Evolutionary conservation across 1,284 basidiomycete species (phyloP), one percentile per base, ranked within the genome.

Genomic region (Microbotryum scabiosae): DNA sequence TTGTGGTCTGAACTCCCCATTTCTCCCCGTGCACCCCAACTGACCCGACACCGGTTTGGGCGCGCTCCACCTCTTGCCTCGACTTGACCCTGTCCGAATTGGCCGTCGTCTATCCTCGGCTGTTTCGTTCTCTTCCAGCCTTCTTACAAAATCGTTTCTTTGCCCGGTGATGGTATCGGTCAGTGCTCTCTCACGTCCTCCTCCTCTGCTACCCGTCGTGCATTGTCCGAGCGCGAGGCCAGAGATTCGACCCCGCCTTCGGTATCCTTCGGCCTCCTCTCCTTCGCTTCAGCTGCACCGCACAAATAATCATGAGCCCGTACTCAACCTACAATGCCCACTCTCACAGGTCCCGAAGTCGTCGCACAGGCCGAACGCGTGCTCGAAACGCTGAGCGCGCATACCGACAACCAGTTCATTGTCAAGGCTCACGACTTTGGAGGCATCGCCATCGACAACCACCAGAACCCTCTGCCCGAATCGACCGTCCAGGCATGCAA

Each of bases 141-240:
- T 12, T 36, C 63, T 12, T 93, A 86, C 78, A 87, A 86, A 69
- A 83, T 98, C 74, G 86, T 86, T 55, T 83, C 94, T 51, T 85
- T 99, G 46, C 86, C 88, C 51, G 96, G 96, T 62, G 96, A 99
- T 78, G 96, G 96, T 67, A 98, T 99, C 72, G 94, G 90, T 90
- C 73, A 57, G 80, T 74, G 32, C 16, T 12, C 12, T 49, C 41
- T 50, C 10, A 30, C 9, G 5, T 10, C 1, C 21, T 28, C 36
- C 2, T 5, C 20, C 7, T 5, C 47, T 30, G 12, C 18, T 5
- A 12, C 14, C 36, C 36, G 5, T 18, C 36, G 36, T 41, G 36
- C 12, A 12, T 18, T 12, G 36, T 12, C 36, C 36, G 9, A 16
- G 36, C 14, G 36, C 36, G 36, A 41, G 36, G 14, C 36, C 14